These are phyloP conservation scores for Aureobasidium zeae DNA, from an alignment of 2,329 filamentous ascomycete genomes.

Conservation along the genomic window DNA sequence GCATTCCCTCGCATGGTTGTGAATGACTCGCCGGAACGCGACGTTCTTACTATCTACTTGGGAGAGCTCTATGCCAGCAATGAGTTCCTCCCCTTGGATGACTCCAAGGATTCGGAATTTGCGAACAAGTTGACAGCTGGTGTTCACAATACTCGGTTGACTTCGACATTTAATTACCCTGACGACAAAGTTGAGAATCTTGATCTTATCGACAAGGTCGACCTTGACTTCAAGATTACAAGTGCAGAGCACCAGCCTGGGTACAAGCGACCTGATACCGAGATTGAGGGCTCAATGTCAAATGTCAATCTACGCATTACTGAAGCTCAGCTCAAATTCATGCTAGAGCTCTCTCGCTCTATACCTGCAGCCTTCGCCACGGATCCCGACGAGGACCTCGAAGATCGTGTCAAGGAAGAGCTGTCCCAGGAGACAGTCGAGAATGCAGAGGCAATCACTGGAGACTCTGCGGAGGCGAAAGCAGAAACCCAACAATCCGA, in stretches of 20 bases:
- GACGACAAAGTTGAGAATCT: conserved; percentile 68
- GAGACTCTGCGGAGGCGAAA: conserved; percentile 27
- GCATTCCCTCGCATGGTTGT: conserved; percentile 77
- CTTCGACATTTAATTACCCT: conserved; percentile 77
- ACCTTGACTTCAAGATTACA: conserved; percentile 84
- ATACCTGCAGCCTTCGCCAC: conserved; percentile 80
- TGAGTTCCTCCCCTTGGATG: conserved; percentile 75
- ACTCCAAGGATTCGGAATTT: conserved; percentile 60
- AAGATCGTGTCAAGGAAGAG: conserved; percentile 66
- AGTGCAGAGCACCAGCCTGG: conserved; percentile 78
- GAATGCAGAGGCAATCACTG: conserved; percentile 40
- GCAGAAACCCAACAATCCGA: conserved; percentile 28
- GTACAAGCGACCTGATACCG: conserved; percentile 74
- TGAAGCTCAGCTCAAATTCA: conserved; percentile 81
- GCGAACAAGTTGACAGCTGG: conserved; percentile 87
- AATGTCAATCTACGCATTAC: conserved; percentile 85
- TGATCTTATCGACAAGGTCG: conserved; percentile 94
- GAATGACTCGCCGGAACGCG: conserved; percentile 60
- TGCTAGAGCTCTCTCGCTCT: conserved; percentile 77
- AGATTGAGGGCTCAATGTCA: conserved; percentile 86
- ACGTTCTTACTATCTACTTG: conserved; percentile 83
- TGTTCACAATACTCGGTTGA: conserved; percentile 84
- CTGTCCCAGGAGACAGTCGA: conserved; percentile 50
- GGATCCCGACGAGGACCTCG: conserved; percentile 56
- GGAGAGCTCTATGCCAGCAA: conserved; percentile 98